These are phyloP conservation scores for Botrytis sinoallii DNA, from an alignment of 2,329 filamentous ascomycete genomes.

Conservation along the genomic window DNA sequence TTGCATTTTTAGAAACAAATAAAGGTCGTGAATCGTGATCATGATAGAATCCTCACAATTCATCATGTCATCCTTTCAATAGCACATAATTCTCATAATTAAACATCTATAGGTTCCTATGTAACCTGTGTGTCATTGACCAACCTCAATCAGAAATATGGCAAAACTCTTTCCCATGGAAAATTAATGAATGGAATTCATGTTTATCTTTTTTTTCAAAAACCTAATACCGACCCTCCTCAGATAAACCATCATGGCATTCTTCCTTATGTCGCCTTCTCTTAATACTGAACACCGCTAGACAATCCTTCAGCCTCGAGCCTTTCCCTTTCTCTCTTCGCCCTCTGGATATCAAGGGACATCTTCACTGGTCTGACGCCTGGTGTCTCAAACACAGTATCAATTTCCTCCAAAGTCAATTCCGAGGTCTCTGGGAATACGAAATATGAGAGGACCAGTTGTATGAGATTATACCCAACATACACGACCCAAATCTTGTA, in stretches of 20 bases:
- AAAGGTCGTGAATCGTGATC: too few relatives aligned
- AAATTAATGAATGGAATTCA: neutral
- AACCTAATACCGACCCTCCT: neutral
- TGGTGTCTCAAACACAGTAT: constrained; percentile 55
- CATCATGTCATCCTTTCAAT: neutral
- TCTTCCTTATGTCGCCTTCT: too few relatives aligned
- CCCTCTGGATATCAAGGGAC: constrained; percentile 42
- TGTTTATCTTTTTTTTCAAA: neutral
- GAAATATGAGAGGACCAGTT: constrained; percentile 49
- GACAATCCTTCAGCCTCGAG: neutral
- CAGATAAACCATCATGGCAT: neutral
- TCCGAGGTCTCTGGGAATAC: constrained; percentile 71
- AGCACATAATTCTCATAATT: neutral
- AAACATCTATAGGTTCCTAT: neutral
- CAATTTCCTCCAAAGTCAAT: constrained; percentile 68
- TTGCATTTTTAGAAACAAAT: neutral
- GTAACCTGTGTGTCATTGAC: neutral
- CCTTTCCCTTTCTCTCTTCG: constrained; percentile 38
- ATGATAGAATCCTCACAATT: neutral
- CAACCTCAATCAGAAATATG: neutral
- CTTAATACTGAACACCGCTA: neutral
- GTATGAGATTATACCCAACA: constrained; percentile 48
- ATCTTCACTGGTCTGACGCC: constrained; percentile 45
- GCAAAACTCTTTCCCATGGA: neutral
- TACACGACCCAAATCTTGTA: constrained; percentile 53